Percentiles rank a stretch among this genome's conserved stretches.
These are phyloP conservation scores for Erythrobasidium yunnanense DNA, from an alignment of 768 basidiomycete species.

Conservation along the genomic window DNA sequence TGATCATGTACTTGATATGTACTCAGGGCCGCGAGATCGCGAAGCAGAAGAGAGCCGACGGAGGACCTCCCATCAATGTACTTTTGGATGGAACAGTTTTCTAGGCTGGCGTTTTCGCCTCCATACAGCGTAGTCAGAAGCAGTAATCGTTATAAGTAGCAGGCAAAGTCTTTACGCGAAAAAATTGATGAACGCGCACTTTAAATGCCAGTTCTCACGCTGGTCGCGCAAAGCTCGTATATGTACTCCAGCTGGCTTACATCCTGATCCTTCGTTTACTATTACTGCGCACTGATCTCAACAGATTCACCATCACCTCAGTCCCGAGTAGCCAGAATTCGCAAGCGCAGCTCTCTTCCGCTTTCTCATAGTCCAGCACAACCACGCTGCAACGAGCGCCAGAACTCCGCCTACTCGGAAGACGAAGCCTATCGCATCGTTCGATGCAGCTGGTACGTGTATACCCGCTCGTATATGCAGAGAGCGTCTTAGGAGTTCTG, in stretches of 20 bases:
- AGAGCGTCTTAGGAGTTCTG: not conserved
- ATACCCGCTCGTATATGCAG: conserved; percentile 3
- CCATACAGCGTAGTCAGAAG: too few relatives aligned
- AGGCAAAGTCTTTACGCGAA: too few relatives aligned
- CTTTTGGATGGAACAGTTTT: conserved; percentile 30
- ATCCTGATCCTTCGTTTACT: too few relatives aligned
- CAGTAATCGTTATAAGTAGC: too few relatives aligned
- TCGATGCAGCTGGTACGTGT: conserved; percentile 5
- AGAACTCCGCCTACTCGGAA: conserved; percentile 21
- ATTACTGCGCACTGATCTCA: too few relatives aligned
- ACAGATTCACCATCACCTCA: too few relatives aligned
- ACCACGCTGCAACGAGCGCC: conserved; percentile 8
- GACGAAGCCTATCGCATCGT: conserved; percentile 21
- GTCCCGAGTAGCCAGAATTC: not conserved
- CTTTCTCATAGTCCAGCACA: conserved; percentile 22
- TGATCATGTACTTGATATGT: not conserved
- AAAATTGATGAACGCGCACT: too few relatives aligned
- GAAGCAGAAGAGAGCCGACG: conserved; percentile 54
- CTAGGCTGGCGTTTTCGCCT: too few relatives aligned
- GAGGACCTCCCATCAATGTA: conserved; percentile 34
- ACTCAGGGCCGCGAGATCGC: conserved; percentile 71
- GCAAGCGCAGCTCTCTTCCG: not conserved
- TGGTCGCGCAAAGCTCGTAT: too few relatives aligned
- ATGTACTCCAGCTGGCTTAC: too few relatives aligned
- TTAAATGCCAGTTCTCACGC: too few relatives aligned